Conservation (phyloP, 1,139 yeast species). For the Wickerhamomyces sp. region DNA sequence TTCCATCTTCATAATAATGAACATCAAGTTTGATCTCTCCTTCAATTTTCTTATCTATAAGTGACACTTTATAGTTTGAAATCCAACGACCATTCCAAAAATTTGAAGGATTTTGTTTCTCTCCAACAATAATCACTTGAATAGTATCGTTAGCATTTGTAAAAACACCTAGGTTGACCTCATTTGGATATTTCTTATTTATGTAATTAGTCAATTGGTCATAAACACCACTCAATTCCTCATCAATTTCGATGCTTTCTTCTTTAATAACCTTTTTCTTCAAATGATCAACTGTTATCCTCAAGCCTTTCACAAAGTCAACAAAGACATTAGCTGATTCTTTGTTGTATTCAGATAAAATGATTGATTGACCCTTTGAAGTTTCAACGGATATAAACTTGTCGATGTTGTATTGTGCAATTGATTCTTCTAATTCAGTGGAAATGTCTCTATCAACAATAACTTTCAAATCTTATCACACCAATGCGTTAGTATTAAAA, state of each 20-base stretch:
- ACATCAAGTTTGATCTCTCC: conserved; percentile 68
- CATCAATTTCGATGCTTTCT: conserved; percentile 33
- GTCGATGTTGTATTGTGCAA: conserved; percentile 39
- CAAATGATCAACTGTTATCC: conserved; percentile 60
- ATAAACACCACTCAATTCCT: conserved; percentile 16
- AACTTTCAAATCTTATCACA: conserved; percentile 25
- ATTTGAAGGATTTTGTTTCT: conserved; percentile 68
- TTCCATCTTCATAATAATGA: conserved; percentile 95
- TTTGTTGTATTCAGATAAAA: conserved; percentile 43
- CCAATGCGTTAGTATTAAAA: neutral
- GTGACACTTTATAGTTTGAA: conserved; percentile 51
- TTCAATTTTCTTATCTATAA: conserved; percentile 30
- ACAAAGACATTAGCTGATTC: conserved; percentile 35
- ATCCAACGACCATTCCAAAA: conserved; percentile 92
- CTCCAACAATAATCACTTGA: conserved; percentile 61
- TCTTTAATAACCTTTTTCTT: conserved; percentile 43
- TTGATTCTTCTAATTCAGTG: conserved; percentile 28
- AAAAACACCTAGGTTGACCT: conserved; percentile 38
- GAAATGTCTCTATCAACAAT: conserved; percentile 31
- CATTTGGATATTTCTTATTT: conserved; percentile 40
- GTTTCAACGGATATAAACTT: conserved; percentile 35
- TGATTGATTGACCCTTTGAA: conserved; percentile 29
- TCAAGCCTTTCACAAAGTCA: conserved; percentile 41
- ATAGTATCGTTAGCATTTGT: conserved; percentile 33
- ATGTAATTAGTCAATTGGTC: conserved; percentile 31